Evolutionary conservation across 1,284 basidiomycete species (phyloP), one percentile per base, ranked within the genome.

Genomic region (Boletus semigastroideus): DNA sequence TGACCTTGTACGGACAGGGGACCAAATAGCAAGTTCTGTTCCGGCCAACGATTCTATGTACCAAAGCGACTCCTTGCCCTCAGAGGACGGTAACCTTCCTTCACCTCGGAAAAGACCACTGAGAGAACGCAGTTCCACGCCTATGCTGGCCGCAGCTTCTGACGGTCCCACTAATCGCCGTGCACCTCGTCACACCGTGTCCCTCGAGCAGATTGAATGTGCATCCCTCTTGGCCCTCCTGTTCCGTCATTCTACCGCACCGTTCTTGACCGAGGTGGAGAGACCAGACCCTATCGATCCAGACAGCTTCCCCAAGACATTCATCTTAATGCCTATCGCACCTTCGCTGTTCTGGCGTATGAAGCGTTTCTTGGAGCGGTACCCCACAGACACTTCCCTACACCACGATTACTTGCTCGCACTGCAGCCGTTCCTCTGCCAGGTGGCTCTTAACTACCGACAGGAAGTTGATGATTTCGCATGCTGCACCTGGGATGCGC

Each of bases 401-500:
- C 83, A 93, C 57, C 78, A 84, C 20, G 82, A 92, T 58, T 86
- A 87, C 44, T 74, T 96, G 13, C 72, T 74, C 12, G 78, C 84
- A 1, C 70, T 95, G 25, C 86, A 87, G 49, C 76, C 83, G 1
- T 78, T 86, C 0, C 78, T 97, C 5, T 78, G 78, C 2, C 83
- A 87, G 52, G 67, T 92, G 14, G 81, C 91, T 9, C 72, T 94
- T 49, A 96, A 96, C 65, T 77, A 73, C 49, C 81, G 77, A 31
- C 65, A 74, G 2, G 75, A 79, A 1, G 79, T 92, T 41, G 73
- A 79, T 8, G 63, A 68, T 11, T 86, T 90, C 49, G 84, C 89
- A 0, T 67, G 73, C 9, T 71, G 71, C 30, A 71, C 86, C 1
- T 92, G 92, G 83, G 73, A 82, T 41, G 66, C 71, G 9, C 65